A percentile compares a stretch with the other conserved stretches of the same genome.
Evolutionary conservation across 2,329 filamentous ascomycete species (phyloP).

Genomic region (Talaromyces amestolkiae): DNA sequence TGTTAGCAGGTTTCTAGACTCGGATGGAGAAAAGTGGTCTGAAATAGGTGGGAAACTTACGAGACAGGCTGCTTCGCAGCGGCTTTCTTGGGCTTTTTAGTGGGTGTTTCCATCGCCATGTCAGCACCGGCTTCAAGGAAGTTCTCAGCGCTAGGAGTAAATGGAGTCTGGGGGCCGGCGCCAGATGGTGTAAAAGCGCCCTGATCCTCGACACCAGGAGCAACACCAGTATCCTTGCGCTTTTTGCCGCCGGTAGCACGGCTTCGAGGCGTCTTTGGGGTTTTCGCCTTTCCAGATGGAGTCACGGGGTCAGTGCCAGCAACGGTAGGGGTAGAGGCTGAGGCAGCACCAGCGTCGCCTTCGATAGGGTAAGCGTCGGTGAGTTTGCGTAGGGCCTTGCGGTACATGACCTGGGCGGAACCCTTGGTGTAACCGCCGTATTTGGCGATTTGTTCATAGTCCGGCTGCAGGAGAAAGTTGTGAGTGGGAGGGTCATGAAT

Average conservation of each 20-base stretch:
- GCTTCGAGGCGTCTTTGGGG: not conserved
- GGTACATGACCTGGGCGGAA: constrained; percentile 37
- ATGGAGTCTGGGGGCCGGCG: not conserved
- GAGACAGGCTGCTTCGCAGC: constrained; percentile 22
- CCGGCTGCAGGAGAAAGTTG: constrained; percentile 30
- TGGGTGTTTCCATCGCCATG: constrained; percentile 20
- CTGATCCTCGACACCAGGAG: constrained; percentile 2
- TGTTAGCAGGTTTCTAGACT: not conserved
- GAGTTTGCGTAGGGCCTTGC: constrained; percentile 40
- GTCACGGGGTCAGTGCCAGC: not conserved
- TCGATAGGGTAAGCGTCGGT: constrained; percentile 11
- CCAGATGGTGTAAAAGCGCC: not conserved
- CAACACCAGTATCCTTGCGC: constrained; percentile 24
- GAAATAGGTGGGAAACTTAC: not conserved
- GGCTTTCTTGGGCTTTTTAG: constrained; percentile 26
- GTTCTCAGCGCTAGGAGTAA: not conserved
- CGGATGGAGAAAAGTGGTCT: no score
- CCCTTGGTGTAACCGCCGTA: constrained; percentile 34
- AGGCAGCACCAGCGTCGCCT: not conserved
- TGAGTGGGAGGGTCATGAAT: not conserved
- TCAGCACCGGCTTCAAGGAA: constrained; percentile 1
- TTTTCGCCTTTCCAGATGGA: constrained; percentile 5
- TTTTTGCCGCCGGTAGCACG: constrained; percentile 20
- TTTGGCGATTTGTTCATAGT: constrained; percentile 39
- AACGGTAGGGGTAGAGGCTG: not conserved